These are phyloP conservation scores for Trichothecium sympodiale DNA, from an alignment of 2,329 filamentous ascomycete genomes.

Conservation along the genomic window DNA sequence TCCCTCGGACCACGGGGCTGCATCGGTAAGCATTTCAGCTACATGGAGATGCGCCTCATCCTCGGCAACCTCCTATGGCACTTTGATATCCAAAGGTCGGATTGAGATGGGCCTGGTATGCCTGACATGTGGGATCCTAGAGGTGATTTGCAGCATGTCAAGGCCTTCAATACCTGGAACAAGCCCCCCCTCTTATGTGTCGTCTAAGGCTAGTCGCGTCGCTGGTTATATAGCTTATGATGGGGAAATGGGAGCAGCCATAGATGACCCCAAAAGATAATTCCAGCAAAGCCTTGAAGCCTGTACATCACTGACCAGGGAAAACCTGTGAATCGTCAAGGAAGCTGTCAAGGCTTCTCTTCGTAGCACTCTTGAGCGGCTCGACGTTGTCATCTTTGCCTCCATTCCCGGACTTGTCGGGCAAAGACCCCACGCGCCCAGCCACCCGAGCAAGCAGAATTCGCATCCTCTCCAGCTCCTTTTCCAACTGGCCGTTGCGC, in stretches of 20 bases:
- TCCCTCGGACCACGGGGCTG: conserved; percentile 37
- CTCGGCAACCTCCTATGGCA: conserved; percentile 35
- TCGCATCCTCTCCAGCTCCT: conserved; percentile 56
- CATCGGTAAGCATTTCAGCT: conserved; percentile 38
- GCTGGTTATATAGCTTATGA: too few species aligned
- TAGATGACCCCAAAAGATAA: too few species aligned
- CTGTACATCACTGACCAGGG: conserved; percentile 5
- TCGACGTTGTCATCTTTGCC: conserved; percentile 16
- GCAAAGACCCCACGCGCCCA: conserved; percentile 34
- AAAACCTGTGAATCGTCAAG: conserved; percentile 17
- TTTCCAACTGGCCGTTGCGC: conserved; percentile 52
- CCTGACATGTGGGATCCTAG: conserved; percentile 14
- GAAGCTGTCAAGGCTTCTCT: conserved; percentile 29
- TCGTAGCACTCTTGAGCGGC: conserved; percentile 27
- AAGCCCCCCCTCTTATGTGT: conserved; percentile 15
- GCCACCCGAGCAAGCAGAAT: conserved; percentile 50
- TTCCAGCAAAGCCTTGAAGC: too few species aligned
- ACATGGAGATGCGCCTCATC: conserved; percentile 38
- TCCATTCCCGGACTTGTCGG: conserved; percentile 10
- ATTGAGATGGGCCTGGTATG: conserved; percentile 9
- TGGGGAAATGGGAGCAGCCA: neutral
- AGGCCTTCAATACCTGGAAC: conserved; percentile 16
- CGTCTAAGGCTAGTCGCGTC: conserved; percentile 11
- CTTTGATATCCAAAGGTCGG: conserved; percentile 31
- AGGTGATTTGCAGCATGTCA: conserved; percentile 13